These are phyloP conservation scores for Clavaria fumosa DNA, from an alignment of 768 basidiomycete species.

Conservation along the genomic window DNA sequence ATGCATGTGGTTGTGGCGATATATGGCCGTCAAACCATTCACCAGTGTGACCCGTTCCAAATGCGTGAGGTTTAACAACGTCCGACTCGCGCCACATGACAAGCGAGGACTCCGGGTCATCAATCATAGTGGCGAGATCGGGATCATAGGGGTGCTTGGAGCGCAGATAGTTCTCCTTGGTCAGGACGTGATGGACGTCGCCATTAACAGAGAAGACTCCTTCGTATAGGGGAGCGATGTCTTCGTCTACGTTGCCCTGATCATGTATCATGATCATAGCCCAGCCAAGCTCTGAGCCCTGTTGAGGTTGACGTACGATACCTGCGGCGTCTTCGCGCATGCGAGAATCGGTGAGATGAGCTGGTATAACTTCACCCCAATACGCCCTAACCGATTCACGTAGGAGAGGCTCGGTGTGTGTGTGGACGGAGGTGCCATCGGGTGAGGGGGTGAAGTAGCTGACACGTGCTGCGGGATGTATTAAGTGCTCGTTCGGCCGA, in stretches of 20 bases:
- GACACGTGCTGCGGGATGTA: constrained; percentile 65
- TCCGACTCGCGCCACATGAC: constrained; percentile 71
- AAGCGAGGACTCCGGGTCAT: constrained; percentile 33
- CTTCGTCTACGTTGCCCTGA: constrained; percentile 33
- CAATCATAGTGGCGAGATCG: constrained; percentile 23
- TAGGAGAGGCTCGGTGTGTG: constrained; percentile 44
- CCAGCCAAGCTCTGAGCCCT: constrained; percentile 48
- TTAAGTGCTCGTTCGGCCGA: constrained; percentile 60
- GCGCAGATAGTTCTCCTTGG: constrained; percentile 53
- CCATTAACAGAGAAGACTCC: constrained; percentile 63
- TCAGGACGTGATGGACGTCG: constrained; percentile 53
- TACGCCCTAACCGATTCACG: constrained; percentile 53
- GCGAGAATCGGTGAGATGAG: constrained; percentile 33
- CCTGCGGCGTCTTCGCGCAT: constrained; percentile 51
- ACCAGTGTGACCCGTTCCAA: constrained; percentile 14
- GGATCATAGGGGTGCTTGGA: constrained; percentile 44
- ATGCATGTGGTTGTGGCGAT: constrained; percentile 25
- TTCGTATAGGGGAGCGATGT: constrained; percentile 46
- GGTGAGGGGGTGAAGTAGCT: constrained; percentile 40
- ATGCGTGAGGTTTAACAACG: constrained; percentile 36
- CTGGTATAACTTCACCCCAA: constrained; percentile 57
- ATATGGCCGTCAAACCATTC: constrained; percentile 10
- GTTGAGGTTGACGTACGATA: constrained; percentile 25
- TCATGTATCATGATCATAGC: constrained; percentile 64
- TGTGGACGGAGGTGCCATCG: constrained; percentile 34